phyloP scores from a whole-genome alignment of 306 rosid genomes.

The Sicyos baderoa region DNA sequence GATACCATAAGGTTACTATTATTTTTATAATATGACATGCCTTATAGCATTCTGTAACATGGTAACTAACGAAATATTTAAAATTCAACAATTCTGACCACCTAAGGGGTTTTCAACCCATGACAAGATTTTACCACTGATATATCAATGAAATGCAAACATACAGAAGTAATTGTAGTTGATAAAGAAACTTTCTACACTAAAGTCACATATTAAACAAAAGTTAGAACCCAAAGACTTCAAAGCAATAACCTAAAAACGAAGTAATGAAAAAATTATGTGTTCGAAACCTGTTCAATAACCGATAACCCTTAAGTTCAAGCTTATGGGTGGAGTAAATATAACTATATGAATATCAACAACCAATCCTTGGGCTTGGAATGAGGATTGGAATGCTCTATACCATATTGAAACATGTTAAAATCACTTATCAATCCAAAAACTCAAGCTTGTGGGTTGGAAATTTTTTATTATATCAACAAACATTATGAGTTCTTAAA shows the following conservation, averaged over 20 bases:
- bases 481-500: conserved; percentile 4
- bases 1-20: background rate
- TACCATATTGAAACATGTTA: too few species aligned
- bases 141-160: background rate
- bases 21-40: background rate
- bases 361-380: too few species aligned
- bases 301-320: too few species aligned
- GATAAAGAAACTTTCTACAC: background rate
- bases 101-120: background rate
- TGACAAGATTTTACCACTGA: background rate
- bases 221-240: conserved; percentile 4
- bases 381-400: too few species aligned
- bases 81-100: background rate
- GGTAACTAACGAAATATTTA: background rate
- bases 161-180: background rate
- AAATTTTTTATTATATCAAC: too few species aligned
- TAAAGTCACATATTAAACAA: background rate
- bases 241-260: background rate
- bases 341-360: too few species aligned
- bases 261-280: conserved; percentile 8
- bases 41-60: background rate
- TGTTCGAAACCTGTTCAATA: too few species aligned
- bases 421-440: too few species aligned
- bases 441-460: too few species aligned
- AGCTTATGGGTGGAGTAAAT: too few species aligned